Percentiles rank a stretch among this genome's conserved stretches.
Conservation (phyloP, 225 moss, liverwort and hornwort species). For the Polytrichum commune region DNA sequence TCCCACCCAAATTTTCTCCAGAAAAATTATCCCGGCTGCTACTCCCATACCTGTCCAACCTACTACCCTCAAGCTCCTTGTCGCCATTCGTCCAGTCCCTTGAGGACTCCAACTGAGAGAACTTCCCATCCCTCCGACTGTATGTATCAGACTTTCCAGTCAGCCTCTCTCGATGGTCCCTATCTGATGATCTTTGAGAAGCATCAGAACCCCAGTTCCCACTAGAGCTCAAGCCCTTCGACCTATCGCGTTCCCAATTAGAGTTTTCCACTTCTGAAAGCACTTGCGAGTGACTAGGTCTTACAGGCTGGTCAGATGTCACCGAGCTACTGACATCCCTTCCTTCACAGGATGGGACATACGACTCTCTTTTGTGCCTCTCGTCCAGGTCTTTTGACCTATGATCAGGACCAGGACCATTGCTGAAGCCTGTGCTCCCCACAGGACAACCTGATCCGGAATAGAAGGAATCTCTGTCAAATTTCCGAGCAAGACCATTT, state of each 20-base stretch:
- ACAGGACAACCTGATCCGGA: conserved; percentile 44
- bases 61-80: conserved; percentile 72
- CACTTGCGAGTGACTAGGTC: conserved; percentile 47
- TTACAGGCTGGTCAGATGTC: conserved; percentile 39
- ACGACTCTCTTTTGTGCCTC: conserved; percentile 50
- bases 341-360: conserved; percentile 36
- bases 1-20: conserved; percentile 48
- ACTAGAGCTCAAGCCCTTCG: conserved; percentile 34
- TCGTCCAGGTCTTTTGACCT: conserved; percentile 56
- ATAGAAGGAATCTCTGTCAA: conserved; percentile 53
- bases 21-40: conserved; percentile 63
- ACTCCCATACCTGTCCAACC: conserved; percentile 83
- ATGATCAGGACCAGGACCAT: conserved; percentile 43
- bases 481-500: conserved; percentile 52
- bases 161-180: conserved; percentile 61
- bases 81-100: conserved; percentile 58
- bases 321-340: conserved; percentile 45
- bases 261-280: conserved; percentile 53
- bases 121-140: conserved; percentile 44
- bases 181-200: conserved; percentile 48
- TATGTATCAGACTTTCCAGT: conserved; percentile 54
- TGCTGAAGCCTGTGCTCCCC: conserved; percentile 44
- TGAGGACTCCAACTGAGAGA: conserved; percentile 41
- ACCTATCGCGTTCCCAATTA: conserved; percentile 62
- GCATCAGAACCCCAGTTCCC: conserved; percentile 44